Evolutionary conservation across 305 asterid genomes (phyloP), one percentile per base, ranked within the genome.

Genomic region (Ilex paraguariensis): DNA sequence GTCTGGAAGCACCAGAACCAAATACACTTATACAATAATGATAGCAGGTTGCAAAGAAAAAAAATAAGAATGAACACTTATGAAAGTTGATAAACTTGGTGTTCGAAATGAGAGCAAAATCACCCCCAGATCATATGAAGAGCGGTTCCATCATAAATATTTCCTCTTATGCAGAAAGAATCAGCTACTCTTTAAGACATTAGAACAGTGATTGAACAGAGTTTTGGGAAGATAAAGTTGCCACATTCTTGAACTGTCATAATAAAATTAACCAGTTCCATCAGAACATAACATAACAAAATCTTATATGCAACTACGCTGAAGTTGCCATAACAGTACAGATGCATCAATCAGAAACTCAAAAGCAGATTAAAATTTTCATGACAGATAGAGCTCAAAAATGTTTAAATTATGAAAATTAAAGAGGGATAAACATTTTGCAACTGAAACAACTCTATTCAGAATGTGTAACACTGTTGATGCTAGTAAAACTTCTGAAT

Each of bases 221-320:
- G 58, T 81, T 71, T 14, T 77, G 60, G 31, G 92, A 70, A n/a
- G 73, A 61, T 59, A 87, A 81, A 63, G 79, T 69, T 57, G 96
- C 92, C 73, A 93, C 99, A 6, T 77, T 59, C 81, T 80, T 88
- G 84, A 87, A 84, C 99, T 93, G 99, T 65, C 75, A 74, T 17
- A 49, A 65, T 60, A 57, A 65, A 21, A 21, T 21, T 21, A 21
- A 45, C 59, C 32, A 56, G 48, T 49, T 64, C 46, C 66, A 68
- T 73, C 28, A 33, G 63, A 60, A 61, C 54, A 46, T 46, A 12
- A 36, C 42, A 36, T 46, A 1, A 46, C 52, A 46, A 13, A 46
- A 46, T 2, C 15, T 13, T 13, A 46, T 46, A 46, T 5, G 5
- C 2, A 46, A 46, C 52, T 46, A 46, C 0, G 4, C n/a, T 3